These are phyloP conservation scores for Helicostylum pulchrum DNA, from an alignment of 192 early-diverging fungal genomes.

Conservation along the genomic window DNA sequence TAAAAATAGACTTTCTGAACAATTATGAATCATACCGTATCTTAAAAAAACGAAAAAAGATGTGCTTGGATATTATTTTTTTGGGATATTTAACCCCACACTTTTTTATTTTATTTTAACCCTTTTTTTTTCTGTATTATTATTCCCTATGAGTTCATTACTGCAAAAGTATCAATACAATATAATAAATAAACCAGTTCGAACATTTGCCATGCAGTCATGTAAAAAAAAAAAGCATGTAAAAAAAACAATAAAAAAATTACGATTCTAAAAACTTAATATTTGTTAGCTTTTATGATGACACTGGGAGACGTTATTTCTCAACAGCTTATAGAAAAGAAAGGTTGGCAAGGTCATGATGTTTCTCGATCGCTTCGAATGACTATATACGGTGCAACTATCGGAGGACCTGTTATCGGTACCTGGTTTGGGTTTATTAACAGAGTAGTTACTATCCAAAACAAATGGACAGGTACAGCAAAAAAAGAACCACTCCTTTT, in stretches of 20 bases:
- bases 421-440: slow-evolving; percentile 21
- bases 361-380: slow-evolving; percentile 11
- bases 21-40: no score
- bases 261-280: not conserved
- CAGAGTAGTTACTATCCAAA: slow-evolving; percentile 7
- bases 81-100: no score
- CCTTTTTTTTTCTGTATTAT: no score
- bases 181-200: slow-evolving; percentile 10
- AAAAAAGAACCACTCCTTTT: no score
- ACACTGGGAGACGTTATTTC: slow-evolving; percentile 19
- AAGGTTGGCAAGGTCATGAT: slow-evolving; percentile 19
- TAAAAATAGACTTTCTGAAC: no score
- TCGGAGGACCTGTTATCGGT: slow-evolving; percentile 21
- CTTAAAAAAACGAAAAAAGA: no score
- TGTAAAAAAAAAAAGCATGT: slow-evolving; percentile 13
- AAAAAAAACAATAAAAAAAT: not conserved
- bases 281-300: slow-evolving; percentile 14
- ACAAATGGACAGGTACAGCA: slow-evolving; percentile 9
- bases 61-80: no score
- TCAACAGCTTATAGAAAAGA: slow-evolving; percentile 21
- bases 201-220: slow-evolving; percentile 24
- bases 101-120: no score
- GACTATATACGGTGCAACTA: slow-evolving; percentile 15
- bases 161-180: slow-evolving; percentile 21
- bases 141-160: not conserved